Evolutionary conservation across 2,329 filamentous ascomycete species (phyloP), one percentile per base, ranked within the genome.

Genomic region (Diplodia mutila): DNA sequence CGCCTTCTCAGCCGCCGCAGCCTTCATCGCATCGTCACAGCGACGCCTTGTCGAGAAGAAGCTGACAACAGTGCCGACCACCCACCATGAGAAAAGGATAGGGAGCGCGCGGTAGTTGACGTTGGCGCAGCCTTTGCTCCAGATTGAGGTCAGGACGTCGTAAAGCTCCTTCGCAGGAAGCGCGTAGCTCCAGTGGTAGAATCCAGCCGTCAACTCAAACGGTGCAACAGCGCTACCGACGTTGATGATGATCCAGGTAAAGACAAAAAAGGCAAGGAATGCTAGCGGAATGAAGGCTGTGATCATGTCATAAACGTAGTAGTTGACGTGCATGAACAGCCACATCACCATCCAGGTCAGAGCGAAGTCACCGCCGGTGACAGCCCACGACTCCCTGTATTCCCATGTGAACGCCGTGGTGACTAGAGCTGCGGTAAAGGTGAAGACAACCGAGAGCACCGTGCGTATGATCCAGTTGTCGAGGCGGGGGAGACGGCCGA

Each of bases 271-370:
- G 1, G 82, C 81, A 11, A 83, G 72, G 68, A 74, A 79, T 0
- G 73, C 71, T 23, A 74, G 69, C 0, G 80, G 75, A 3, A 82
- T 54, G 73, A 79, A 81, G 46, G 78, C 73, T 0, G 80, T 78
- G 55, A 79, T 75, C 16, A 76, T 71, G 66, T 84, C 81, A 5
- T 83, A 72, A 14, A 77, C 73, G 16, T 80, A 72, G 67, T 81
- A 83, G 68, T 83, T 80, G 57, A 80, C 67, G 70, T 81, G 78
- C 18, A 76, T 78, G 46, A 78, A 81, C 1, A 83, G 75, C 81
- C 80, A 82, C 1, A 82, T 59, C 1, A 70, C 66, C 70, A 81
- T 73, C 81, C 81, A 83, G 12, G 72, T 79, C 14, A 80, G 70
- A 1, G 70, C 73, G 67, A 81, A 82, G 66, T 82, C 80, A 12